A percentile compares a stretch with the other conserved stretches of the same genome.
Evolutionary conservation across 2,329 filamentous ascomycete species (phyloP).

Genomic region (Penicillium sp.): DNA sequence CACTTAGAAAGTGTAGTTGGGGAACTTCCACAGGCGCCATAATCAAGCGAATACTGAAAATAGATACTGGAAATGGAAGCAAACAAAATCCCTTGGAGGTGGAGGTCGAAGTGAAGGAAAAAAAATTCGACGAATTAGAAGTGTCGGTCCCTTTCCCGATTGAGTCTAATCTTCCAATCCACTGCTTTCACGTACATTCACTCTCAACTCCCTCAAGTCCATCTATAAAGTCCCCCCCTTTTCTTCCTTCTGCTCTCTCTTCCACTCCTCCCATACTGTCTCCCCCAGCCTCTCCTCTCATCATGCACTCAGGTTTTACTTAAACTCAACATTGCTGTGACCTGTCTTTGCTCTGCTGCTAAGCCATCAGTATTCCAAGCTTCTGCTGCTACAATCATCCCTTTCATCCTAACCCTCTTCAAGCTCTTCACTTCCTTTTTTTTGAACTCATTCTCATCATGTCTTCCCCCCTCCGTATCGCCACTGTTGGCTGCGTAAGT

Average conservation of each 20-base stretch:
- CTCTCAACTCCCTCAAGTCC: neutral
- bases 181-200: neutral
- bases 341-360: neutral
- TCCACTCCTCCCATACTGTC: neutral
- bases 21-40: slow-evolving; percentile 26
- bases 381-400: neutral
- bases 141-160: neutral
- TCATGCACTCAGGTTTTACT: neutral
- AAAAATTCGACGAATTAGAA: neutral
- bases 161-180: neutral
- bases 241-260: neutral
- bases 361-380: neutral
- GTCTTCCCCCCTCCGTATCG: slow-evolving; percentile 61
- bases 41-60: neutral
- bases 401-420: slow-evolving; percentile 7
- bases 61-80: too few species aligned
- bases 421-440: slow-evolving; percentile 5
- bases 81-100: neutral
- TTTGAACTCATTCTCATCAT: neutral
- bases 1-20: slow-evolving; percentile 38
- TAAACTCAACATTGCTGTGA: neutral
- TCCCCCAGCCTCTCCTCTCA: neutral
- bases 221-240: neutral
- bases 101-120: neutral
- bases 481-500: slow-evolving; percentile 82